Evolutionary conservation across 2,329 filamentous ascomycete species (phyloP), one percentile per base, ranked within the genome.

Genomic region (Parasarocladium wereldwijsianum): DNA sequence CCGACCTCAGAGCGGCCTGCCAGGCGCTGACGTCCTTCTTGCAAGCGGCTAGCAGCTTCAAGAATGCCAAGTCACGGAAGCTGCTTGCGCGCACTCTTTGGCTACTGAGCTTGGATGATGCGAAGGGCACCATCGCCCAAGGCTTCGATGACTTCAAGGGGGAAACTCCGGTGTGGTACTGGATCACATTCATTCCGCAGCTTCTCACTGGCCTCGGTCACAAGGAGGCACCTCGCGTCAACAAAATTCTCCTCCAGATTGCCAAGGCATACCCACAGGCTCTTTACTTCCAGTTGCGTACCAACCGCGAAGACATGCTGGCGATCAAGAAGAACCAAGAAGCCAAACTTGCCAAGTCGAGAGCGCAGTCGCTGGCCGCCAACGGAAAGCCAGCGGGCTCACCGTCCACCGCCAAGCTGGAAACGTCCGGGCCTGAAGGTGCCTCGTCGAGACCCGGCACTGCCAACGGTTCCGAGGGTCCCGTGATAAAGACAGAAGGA

Each of bases 131-230:
- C 21, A 76, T 98, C 36, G 79, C 83, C 1, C 66, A 74, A 42
- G 84, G 87, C 9, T 98, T 94, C 41, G 84, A 93, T 40, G 83
- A 87, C 42, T 98, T 90, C 60, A 94, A 96, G 61, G 90, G 90
- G 30, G 92, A 98, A 43, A 93, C 85, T 3, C 85, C 86, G 1
- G 84, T 93, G 9, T 99, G 90, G 90, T 98, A 96, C 57, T 99
- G 90, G 90, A 94, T 96, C 42, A 96, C 87, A 0, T 98, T 93
- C 51, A 96, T 99, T 38, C 90, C 90, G 12, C 90, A 99, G 53
- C 67, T 99, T 24, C 70, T 99, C 18, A 87, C 84, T 24, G 90
- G 87, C 31, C 65, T 98, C 29, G 83, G 82, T 3, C 78, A 94
- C 46, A 86, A 87, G 43, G 92, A 99, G 54, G 87, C 85, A 9